Evolutionary conservation across 1,284 basidiomycete species (phyloP), one percentile per base, ranked within the genome.

Genomic region (Volvariella volvacea): DNA sequence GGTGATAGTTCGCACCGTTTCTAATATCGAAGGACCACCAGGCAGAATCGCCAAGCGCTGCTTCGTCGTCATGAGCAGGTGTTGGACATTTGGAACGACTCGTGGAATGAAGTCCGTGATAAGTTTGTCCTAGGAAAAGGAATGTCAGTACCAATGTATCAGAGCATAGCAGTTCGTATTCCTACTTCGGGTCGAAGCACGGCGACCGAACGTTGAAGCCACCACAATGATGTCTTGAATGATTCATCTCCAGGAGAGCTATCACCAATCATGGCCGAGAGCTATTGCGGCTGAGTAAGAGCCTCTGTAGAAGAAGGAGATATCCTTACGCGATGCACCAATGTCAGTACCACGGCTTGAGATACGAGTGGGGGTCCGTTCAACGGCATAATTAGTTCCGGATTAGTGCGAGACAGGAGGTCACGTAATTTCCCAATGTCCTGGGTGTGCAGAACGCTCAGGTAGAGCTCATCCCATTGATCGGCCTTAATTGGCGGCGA

Each of bases 401-500:
- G 83, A 55, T 83, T 86, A 22, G 80, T 87, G 47, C 79, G 74
- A 19, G 74, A 68, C 49, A 90, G 65, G 34, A 90, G 63, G 55
- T 86, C 83, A 21, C 83, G 78, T 45, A 90, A 73, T 61, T 86
- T 83, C 51, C 73, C 67, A 20, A 73, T 56, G 56, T 89, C 87
- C 60, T 88, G 83, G 22, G 76, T 78, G 49, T 80, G 78, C 42
- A 89, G 66, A 41, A 88, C 80, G 14, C 75, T 73, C 34, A 89
- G 66, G 60, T 84, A 84, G n/a, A 79, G 78, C 55, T 88, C 84
- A 54, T 89, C 83, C 87, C 86, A 87, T 51, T 88, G 82, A 56
- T 88, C 87, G 42, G 71, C 52, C 56, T 75, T 76, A 37, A 70
- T 63, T 4, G 78, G 75, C n/a, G 80, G 79, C 15, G 77, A 68